These are phyloP conservation scores for Collybia sp. DNA, from an alignment of 768 basidiomycete species.

Conservation along the genomic window DNA sequence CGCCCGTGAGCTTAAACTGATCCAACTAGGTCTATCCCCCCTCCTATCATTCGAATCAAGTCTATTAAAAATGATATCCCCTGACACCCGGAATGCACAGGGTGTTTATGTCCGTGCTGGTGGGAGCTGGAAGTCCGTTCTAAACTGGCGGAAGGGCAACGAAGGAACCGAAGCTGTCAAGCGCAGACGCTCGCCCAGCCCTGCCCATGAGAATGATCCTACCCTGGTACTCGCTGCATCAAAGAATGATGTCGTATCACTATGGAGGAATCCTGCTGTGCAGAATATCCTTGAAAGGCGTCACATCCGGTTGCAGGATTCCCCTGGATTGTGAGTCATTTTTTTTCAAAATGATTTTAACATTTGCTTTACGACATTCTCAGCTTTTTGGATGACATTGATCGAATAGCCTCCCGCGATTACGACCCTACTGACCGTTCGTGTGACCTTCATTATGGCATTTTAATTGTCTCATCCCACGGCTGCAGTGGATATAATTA, in stretches of 20 bases:
- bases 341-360: too few relatives aligned
- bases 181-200: slow-evolving; percentile 13
- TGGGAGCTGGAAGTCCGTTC: slow-evolving; percentile 50
- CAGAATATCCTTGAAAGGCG: slow-evolving; percentile 45
- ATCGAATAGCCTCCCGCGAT: slow-evolving; percentile 45
- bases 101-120: slow-evolving; percentile 54
- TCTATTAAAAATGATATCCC: slow-evolving; percentile 45
- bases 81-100: slow-evolving; percentile 27
- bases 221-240: slow-evolving; percentile 46
- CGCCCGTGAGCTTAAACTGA: slow-evolving; percentile 22
- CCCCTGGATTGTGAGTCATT: slow-evolving; percentile 63
- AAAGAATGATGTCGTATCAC: slow-evolving; percentile 51
- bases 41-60: slow-evolving; percentile 53
- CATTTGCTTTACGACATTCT: too few relatives aligned
- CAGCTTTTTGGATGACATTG: slow-evolving; percentile 71
- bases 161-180: slow-evolving; percentile 3
- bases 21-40: slow-evolving; percentile 34
- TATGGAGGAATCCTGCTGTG: slow-evolving; percentile 60
- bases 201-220: slow-evolving; percentile 36
- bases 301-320: slow-evolving; percentile 50
- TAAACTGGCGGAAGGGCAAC: slow-evolving; percentile 17
- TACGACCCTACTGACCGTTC: slow-evolving; percentile 66
- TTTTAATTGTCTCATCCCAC: not conserved
- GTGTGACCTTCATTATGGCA: slow-evolving; percentile 12
- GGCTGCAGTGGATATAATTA: slow-evolving; percentile 60